phyloP scores from a whole-genome alignment of 768 basidiomycete genomes.

The Calocera viscosa region DNA sequence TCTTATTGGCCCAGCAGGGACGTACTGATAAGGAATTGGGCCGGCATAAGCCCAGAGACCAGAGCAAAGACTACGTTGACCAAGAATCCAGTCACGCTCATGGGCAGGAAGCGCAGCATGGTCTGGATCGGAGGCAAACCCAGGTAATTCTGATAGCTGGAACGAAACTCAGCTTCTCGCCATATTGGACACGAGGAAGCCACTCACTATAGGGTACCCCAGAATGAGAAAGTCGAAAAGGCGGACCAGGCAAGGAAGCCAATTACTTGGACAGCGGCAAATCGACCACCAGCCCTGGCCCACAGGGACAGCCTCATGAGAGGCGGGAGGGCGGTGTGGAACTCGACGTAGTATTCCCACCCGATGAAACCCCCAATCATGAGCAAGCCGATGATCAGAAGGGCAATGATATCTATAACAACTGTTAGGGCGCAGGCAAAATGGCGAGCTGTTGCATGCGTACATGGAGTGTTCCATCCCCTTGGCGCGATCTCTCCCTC shows the following conservation, averaged over 20 bases:
- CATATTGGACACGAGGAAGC: neutral
- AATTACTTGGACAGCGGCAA: slow-evolving; percentile 49
- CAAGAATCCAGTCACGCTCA: slow-evolving; percentile 50
- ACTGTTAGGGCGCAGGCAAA: neutral
- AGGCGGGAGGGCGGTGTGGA: slow-evolving; percentile 32
- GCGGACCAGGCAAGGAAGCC: slow-evolving; percentile 47
- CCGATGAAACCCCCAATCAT: slow-evolving; percentile 23
- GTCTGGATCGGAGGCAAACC: slow-evolving; percentile 43
- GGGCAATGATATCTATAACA: slow-evolving; percentile 49
- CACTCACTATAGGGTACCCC: slow-evolving; percentile 25
- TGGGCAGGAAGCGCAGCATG: slow-evolving; percentile 57
- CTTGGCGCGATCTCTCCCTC: slow-evolving; percentile 48
- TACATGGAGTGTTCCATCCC: slow-evolving; percentile 51
- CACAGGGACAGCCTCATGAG: slow-evolving; percentile 53
- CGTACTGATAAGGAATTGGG: slow-evolving; percentile 48
- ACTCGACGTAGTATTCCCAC: slow-evolving; percentile 11
- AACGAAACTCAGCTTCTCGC: neutral
- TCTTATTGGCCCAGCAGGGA: neutral
- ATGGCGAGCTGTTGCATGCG: slow-evolving; percentile 16
- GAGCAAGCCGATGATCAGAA: slow-evolving; percentile 16
- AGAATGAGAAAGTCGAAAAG: slow-evolving; percentile 36
- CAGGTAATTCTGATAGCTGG: slow-evolving; percentile 56
- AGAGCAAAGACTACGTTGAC: slow-evolving; percentile 57
- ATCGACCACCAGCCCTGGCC: slow-evolving; percentile 47
- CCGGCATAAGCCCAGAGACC: slow-evolving; percentile 41